These are phyloP conservation scores for Dactylellina haptotyla DNA, from an alignment of 2,329 filamentous ascomycete species.

Conservation along the genomic window DNA sequence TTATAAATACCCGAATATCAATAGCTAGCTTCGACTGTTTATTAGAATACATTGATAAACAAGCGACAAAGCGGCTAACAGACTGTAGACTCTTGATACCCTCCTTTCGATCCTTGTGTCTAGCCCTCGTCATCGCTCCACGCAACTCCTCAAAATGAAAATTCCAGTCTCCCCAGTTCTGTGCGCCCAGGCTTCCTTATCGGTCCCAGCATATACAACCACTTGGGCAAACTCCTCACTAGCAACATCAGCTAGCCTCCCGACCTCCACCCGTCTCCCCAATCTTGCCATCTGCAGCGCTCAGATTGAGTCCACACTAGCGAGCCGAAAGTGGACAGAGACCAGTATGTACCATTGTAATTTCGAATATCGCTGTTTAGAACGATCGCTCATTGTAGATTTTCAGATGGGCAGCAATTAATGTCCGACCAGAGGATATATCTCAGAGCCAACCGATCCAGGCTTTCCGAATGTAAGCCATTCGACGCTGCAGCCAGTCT, in stretches of 20 bases:
- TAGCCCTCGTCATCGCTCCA: neutral
- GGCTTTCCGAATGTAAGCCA: conserved; percentile 13
- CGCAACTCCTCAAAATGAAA: conserved; percentile 12
- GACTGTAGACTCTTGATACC: too few relatives aligned
- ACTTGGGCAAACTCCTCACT: too few relatives aligned
- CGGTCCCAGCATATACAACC: neutral
- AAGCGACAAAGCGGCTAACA: too few relatives aligned
- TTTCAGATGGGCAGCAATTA: conserved; percentile 7
- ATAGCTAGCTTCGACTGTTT: too few relatives aligned
- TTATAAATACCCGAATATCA: too few relatives aligned
- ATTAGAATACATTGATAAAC: too few relatives aligned
- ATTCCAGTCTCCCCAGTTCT: conserved; percentile 11
- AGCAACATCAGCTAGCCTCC: too few relatives aligned
- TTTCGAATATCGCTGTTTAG: too few relatives aligned
- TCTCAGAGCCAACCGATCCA: conserved; percentile 23
- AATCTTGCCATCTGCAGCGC: conserved; percentile 26
- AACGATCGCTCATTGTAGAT: too few relatives aligned
- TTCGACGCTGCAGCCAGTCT: conserved; percentile 15
- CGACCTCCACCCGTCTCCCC: neutral
- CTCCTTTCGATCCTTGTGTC: too few relatives aligned
- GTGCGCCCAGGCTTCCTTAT: conserved; percentile 1
- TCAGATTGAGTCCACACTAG: conserved; percentile 24
- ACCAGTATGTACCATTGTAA: conserved; percentile 15
- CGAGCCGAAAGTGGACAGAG: conserved; percentile 14
- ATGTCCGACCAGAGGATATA: conserved; percentile 22